These are phyloP conservation scores for Phytopythium sindhum DNA, from an alignment of 352 stramenopile genomes.

Conservation along the genomic window DNA sequence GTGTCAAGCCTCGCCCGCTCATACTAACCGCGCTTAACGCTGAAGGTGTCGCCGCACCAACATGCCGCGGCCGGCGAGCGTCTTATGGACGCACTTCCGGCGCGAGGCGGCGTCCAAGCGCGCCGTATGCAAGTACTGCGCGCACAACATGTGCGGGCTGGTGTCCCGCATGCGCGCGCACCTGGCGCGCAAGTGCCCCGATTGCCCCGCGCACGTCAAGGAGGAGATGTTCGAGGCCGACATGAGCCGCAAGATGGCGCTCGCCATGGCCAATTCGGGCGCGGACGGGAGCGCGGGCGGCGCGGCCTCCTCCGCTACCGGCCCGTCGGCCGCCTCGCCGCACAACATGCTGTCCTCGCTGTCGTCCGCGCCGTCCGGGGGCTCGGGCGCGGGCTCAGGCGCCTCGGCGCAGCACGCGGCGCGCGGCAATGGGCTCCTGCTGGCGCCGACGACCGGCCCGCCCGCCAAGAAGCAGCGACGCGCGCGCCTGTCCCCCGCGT, in stretches of 20 bases:
- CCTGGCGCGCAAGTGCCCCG: constrained; percentile 52
- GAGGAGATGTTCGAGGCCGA: constrained; percentile 45
- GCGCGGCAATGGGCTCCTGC: not conserved
- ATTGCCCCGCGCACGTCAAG: constrained; percentile 44
- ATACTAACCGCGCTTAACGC: too few relatives aligned
- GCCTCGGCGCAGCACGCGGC: not conserved
- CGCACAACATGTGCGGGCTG: constrained; percentile 70
- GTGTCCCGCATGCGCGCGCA: constrained; percentile 65
- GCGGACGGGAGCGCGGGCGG: not conserved
- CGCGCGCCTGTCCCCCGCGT: constrained; percentile 6
- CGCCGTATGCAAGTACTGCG: constrained; percentile 75
- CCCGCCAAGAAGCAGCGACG: constrained; percentile 30
- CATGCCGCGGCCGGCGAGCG: constrained; percentile 56
- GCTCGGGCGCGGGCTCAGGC: not conserved
- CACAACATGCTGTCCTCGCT: not conserved
- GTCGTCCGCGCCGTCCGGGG: not conserved
- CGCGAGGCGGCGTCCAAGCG: constrained; percentile 56
- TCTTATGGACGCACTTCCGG: constrained; percentile 62
- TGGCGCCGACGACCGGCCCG: not conserved
- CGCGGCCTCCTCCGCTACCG: constrained; percentile 3
- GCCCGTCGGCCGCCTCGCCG: not conserved
- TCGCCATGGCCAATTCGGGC: not conserved
- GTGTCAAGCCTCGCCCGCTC: too few relatives aligned
- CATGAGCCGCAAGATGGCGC: constrained; percentile 26
- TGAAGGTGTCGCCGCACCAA: too few relatives aligned